phyloP scores from a whole-genome alignment of 331 rosid genomes.

The Quercus phellos region DNA sequence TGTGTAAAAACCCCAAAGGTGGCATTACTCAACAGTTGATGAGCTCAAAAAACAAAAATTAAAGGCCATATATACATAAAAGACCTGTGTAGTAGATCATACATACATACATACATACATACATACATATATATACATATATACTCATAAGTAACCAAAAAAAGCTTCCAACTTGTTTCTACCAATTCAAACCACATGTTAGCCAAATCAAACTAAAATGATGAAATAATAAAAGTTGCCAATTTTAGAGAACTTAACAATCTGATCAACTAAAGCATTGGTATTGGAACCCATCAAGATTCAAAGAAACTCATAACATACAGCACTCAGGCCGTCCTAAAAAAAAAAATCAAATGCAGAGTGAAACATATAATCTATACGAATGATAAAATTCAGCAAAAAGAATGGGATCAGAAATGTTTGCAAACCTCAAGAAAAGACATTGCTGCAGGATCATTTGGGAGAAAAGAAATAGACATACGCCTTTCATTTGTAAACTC shows the following conservation, averaged over 20 bases:
- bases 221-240: background rate
- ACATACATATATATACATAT: no score
- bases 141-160: background rate
- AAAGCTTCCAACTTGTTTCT: background rate
- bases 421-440: constrained; percentile 75
- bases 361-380: background rate
- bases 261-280: background rate
- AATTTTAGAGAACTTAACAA: background rate
- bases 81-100: background rate
- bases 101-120: no score
- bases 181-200: background rate
- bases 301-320: background rate
- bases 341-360: background rate
- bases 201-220: background rate
- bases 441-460: constrained; percentile 57
- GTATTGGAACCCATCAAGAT: background rate
- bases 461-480: constrained; percentile 53
- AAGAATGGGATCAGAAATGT: background rate
- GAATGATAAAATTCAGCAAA: background rate
- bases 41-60: background rate
- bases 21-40: background rate
- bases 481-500: constrained; percentile 71
- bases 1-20: background rate
- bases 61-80: background rate
- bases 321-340: background rate